phyloP scores from a whole-genome alignment of 116 monocot species.

The Iris pallida region DNA sequence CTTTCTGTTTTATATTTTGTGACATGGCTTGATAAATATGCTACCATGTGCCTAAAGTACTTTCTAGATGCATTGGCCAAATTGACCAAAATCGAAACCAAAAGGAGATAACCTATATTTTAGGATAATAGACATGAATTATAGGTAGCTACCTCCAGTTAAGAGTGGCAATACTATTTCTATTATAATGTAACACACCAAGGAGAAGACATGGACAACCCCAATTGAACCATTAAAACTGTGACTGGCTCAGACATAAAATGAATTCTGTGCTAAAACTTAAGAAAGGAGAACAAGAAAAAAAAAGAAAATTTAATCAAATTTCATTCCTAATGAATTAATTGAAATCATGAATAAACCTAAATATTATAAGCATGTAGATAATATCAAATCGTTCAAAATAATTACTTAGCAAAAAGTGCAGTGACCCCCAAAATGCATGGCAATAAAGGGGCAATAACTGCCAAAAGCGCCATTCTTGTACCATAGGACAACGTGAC shows the following conservation, averaged over 20 bases:
- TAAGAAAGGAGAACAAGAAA: not conserved
- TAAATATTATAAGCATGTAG: no score
- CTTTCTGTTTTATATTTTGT: no score
- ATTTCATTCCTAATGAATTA: not conserved
- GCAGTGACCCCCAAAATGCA: slow-evolving; percentile 72
- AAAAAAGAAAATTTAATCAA: not conserved
- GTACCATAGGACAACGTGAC: slow-evolving; percentile 56
- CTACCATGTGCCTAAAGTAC: no score
- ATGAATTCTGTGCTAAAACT: not conserved
- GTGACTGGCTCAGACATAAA: not conserved
- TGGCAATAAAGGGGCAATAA: slow-evolving; percentile 59
- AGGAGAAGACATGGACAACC: no score
- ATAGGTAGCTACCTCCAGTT: no score
- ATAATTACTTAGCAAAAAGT: slow-evolving; percentile 70
- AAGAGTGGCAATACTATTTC: no score
- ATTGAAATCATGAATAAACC: not conserved
- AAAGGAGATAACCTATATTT: no score
- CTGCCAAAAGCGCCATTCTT: slow-evolving; percentile 70
- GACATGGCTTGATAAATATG: no score
- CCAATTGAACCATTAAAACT: not conserved
- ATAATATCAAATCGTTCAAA: not conserved
- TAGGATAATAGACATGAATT: no score
- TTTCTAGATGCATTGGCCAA: no score
- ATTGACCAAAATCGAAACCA: no score
- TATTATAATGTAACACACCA: no score